A percentile compares a stretch with the other conserved stretches of the same genome.
These are phyloP conservation scores for Quercus suber DNA, from an alignment of 306 rosid genomes.

Conservation along the genomic window DNA sequence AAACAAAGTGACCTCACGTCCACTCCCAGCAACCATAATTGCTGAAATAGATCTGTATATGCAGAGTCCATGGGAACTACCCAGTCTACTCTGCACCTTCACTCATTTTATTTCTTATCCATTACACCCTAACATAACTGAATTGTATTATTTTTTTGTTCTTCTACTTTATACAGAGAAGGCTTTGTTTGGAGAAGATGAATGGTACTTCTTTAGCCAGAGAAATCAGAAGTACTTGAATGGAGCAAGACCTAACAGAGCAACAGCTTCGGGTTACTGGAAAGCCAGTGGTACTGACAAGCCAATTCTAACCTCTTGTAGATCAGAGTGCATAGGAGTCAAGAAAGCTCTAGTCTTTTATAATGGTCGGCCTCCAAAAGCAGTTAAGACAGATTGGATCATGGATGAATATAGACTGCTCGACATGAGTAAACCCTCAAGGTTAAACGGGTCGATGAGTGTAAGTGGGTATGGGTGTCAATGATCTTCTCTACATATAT, in stretches of 20 bases:
- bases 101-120: conserved; percentile 14
- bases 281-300: conserved; percentile 70
- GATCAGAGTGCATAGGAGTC: conserved; percentile 51
- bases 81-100: conserved; percentile 43
- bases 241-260: conserved; percentile 70
- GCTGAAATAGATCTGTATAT: conserved; percentile 66
- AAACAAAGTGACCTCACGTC: conserved; percentile 52
- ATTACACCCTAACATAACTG: conserved; percentile 4
- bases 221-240: conserved; percentile 65
- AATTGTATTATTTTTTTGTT: background rate
- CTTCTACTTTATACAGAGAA: conserved; percentile 45
- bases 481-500: background rate
- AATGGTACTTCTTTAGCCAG: conserved; percentile 74
- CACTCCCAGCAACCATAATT: conserved; percentile 65
- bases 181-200: conserved; percentile 70
- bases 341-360: conserved; percentile 71
- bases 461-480: conserved; percentile 30
- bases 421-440: conserved; percentile 32
- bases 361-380: conserved; percentile 54
- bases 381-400: conserved; percentile 60
- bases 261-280: conserved; percentile 71
- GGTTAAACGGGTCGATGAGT: conserved; percentile 60
- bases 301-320: conserved; percentile 53
- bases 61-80: conserved; percentile 82
- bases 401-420: conserved; percentile 66